These are phyloP conservation scores for Colletotrichum nymphaeae DNA, from an alignment of 2,329 filamentous ascomycete genomes.

Conservation along the genomic window DNA sequence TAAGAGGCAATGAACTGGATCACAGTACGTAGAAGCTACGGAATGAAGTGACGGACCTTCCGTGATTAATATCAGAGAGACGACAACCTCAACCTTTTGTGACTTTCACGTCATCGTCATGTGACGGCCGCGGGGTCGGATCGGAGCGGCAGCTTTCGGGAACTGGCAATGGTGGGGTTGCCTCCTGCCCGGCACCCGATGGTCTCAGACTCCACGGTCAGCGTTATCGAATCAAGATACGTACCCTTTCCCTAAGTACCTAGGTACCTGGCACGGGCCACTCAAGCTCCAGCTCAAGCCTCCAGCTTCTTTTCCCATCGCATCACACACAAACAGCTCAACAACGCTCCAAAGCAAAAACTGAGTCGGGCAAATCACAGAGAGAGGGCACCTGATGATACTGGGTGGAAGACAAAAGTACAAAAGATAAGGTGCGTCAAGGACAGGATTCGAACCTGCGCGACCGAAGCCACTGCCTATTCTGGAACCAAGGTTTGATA, in stretches of 20 bases:
- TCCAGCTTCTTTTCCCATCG: background rate
- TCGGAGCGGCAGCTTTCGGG: conserved; percentile 20
- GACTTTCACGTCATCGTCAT: conserved; percentile 33
- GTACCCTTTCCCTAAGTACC: background rate
- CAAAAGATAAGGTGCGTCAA: background rate
- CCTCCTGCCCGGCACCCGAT: conserved; percentile 4
- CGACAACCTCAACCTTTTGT: background rate
- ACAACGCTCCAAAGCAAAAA: background rate
- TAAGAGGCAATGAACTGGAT: background rate
- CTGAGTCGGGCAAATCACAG: background rate
- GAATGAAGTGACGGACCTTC: background rate
- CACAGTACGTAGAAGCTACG: background rate
- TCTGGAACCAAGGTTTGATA: conserved; percentile 15
- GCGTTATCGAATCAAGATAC: background rate
- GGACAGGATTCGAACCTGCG: conserved; percentile 25
- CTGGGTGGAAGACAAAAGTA: no score
- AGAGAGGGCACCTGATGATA: background rate
- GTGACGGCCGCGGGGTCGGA: conserved; percentile 31
- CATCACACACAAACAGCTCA: background rate
- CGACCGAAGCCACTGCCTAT: conserved; percentile 22
- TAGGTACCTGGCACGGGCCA: background rate
- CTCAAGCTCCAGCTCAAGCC: no score
- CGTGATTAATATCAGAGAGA: background rate
- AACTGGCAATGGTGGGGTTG: conserved; percentile 13
- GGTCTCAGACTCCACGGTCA: no score